These are phyloP conservation scores for Podaxis sp. DNA, from an alignment of 768 basidiomycete genomes.

Conservation along the genomic window DNA sequence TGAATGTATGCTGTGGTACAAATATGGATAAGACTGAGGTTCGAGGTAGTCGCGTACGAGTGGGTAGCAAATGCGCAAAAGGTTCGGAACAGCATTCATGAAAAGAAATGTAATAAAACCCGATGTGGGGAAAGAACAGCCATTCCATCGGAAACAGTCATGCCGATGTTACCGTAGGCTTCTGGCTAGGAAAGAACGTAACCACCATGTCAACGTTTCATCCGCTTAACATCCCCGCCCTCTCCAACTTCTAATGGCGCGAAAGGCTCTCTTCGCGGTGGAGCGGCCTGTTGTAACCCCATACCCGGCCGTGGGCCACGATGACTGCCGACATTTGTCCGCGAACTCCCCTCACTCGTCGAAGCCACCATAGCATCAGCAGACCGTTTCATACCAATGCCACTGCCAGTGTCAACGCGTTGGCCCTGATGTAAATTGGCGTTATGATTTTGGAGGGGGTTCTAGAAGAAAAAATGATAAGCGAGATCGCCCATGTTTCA, in stretches of 20 bases:
- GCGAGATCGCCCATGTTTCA: constrained; percentile 9
- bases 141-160: not conserved
- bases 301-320: constrained; percentile 27
- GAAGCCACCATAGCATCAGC: constrained; percentile 22
- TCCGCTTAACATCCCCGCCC: constrained; percentile 41
- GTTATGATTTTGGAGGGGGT: constrained; percentile 7
- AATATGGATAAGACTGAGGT: no score
- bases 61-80: not conserved
- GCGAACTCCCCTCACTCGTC: constrained; percentile 12
- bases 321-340: constrained; percentile 15
- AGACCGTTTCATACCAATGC: constrained; percentile 28
- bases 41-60: not conserved
- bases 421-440: constrained; percentile 5
- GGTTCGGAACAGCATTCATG: not conserved
- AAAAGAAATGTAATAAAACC: not conserved
- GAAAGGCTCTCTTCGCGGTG: constrained; percentile 22
- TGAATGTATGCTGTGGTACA: no score
- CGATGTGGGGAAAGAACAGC: not conserved
- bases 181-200: not conserved
- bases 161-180: not conserved
- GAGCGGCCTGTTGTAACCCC: constrained; percentile 34
- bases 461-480: constrained; percentile 6
- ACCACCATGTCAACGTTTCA: constrained; percentile 26
- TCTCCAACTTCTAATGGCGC: constrained; percentile 33
- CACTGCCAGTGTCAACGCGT: not conserved